These are phyloP conservation scores for Aspergillus bertholletiae DNA, from an alignment of 495 filamentous ascomycete species.

Conservation along the genomic window DNA sequence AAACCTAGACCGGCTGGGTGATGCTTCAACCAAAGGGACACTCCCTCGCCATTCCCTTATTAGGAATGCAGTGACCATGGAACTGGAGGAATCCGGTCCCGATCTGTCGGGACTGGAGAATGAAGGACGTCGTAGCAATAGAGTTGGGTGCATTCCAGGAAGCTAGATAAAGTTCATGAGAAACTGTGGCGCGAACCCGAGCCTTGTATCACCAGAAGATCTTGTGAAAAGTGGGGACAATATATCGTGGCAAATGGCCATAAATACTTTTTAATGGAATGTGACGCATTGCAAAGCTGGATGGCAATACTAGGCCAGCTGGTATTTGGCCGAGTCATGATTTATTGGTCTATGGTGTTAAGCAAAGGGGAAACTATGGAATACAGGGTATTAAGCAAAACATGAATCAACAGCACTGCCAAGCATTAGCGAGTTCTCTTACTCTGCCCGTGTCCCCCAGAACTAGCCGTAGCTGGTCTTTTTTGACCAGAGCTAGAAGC, in stretches of 20 bases:
- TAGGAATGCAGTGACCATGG: conserved; percentile 38
- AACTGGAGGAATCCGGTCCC: conserved; percentile 50
- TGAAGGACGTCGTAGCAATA: conserved; percentile 3
- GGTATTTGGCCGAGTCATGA: background rate
- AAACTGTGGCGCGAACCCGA: conserved; percentile 2
- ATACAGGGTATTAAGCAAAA: conserved; percentile 9
- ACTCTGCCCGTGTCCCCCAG: conserved; percentile 22
- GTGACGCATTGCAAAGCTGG: background rate
- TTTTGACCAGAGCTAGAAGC: conserved; percentile 29
- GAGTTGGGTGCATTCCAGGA: conserved; percentile 3
- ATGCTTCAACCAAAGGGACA: background rate
- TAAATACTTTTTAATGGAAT: background rate
- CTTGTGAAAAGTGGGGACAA: background rate
- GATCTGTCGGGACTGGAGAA: background rate
- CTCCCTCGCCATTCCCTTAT: background rate
- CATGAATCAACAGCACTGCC: background rate
- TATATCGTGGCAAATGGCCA: conserved; percentile 2
- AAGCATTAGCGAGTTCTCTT: conserved; percentile 34
- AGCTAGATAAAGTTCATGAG: background rate
- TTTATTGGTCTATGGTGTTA: background rate
- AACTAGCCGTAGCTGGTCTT: conserved; percentile 28
- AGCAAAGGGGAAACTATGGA: conserved; percentile 1
- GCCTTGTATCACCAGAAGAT: conserved; percentile 6
- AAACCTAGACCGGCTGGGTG: background rate
- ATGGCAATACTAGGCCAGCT: conserved; percentile 2